Percentiles rank a stretch among this genome's conserved stretches.
These are phyloP conservation scores for Salix suchowensis DNA, from an alignment of 345 rosid genomes.

Conservation along the genomic window DNA sequence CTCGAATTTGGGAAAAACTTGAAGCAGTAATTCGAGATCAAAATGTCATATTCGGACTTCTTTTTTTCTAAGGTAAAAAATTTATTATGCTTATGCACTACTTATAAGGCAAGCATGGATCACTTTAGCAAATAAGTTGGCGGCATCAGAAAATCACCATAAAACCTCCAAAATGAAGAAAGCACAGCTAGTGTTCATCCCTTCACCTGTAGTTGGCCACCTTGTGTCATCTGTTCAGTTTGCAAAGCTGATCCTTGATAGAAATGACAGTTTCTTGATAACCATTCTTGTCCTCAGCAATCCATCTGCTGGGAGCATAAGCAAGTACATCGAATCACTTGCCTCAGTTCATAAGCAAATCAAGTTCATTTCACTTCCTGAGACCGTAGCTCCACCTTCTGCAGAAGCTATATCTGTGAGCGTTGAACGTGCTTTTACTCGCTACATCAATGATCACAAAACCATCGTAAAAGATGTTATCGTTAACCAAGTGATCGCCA, in stretches of 20 bases:
- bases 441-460: not conserved
- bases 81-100: not conserved
- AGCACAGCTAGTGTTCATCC: slow-evolving; percentile 4
- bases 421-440: not conserved
- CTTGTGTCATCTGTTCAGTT: slow-evolving; percentile 3
- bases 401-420: not conserved
- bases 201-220: slow-evolving; percentile 11
- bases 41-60: no score
- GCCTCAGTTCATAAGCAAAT: not conserved
- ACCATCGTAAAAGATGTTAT: not conserved
- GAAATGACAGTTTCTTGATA: not conserved
- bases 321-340: not conserved
- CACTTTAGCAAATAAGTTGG: not conserved
- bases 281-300: slow-evolving; percentile 1
- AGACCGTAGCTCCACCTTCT: not conserved
- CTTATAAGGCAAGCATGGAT: not conserved
- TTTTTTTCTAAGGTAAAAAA: no score
- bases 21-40: no score
- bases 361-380: not conserved
- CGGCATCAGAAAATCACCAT: not conserved
- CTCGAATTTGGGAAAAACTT: no score
- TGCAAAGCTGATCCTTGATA: not conserved
- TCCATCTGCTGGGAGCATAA: not conserved
- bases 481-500: not conserved
- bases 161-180: not conserved